These are phyloP conservation scores for Stemphylium lycopersici DNA, from an alignment of 2,329 filamentous ascomycete genomes.

Conservation along the genomic window DNA sequence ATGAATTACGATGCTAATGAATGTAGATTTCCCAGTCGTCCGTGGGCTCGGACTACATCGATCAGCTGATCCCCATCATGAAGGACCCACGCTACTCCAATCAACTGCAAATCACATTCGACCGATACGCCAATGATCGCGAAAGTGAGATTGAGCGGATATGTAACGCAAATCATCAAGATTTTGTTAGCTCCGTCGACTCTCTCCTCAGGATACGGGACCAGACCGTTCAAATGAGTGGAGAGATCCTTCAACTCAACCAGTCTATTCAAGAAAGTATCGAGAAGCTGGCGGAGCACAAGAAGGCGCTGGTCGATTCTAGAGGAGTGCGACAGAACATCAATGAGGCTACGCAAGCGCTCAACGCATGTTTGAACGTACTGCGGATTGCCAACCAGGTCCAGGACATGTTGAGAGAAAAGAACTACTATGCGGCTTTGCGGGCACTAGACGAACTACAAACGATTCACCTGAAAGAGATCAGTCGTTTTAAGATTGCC, in stretches of 20 bases:
- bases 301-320: constrained; percentile 91
- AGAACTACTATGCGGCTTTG: constrained; percentile 93
- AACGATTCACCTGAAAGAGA: constrained; percentile 93
- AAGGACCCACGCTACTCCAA: constrained; percentile 84
- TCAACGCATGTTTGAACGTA: constrained; percentile 91
- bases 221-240: constrained; percentile 84
- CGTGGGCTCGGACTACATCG: constrained; percentile 91
- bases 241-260: constrained; percentile 90
- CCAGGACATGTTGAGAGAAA: constrained; percentile 87
- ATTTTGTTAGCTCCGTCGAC: constrained; percentile 92
- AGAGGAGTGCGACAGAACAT: constrained; percentile 93
- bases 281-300: constrained; percentile 91
- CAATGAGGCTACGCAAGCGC: constrained; percentile 84
- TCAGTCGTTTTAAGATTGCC: constrained; percentile 92
- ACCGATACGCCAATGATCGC: constrained; percentile 81
- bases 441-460: constrained; percentile 94
- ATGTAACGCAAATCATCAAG: constrained; percentile 94
- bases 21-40: constrained; percentile 87
- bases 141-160: constrained; percentile 93
- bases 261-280: constrained; percentile 95
- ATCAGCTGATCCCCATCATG: constrained; percentile 91
- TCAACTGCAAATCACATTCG: constrained; percentile 77
- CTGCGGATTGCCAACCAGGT: constrained; percentile 91
- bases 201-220: constrained; percentile 91
- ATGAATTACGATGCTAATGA: constrained; percentile 8